These are phyloP conservation scores for Fraxinus xanthoxyloides DNA, from an alignment of 305 asterid genomes.

Conservation along the genomic window DNA sequence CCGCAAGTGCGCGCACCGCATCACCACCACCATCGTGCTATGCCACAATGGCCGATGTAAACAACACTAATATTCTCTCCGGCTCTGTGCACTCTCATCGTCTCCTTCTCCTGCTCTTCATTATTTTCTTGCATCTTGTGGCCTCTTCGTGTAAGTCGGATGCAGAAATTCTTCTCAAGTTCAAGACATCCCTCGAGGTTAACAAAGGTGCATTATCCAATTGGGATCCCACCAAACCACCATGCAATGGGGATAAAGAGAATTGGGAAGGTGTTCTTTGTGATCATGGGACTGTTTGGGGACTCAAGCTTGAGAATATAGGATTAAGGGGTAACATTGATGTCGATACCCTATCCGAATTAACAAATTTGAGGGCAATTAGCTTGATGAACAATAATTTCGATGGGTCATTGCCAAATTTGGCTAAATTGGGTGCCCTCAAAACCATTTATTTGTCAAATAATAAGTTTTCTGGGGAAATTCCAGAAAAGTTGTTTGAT, in stretches of 20 bases:
- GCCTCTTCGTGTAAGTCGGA: conserved; percentile 33
- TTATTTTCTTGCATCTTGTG: conserved; percentile 20
- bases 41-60: conserved; percentile 22
- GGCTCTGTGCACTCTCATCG: conserved; percentile 14
- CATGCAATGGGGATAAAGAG: conserved; percentile 37
- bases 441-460: conserved; percentile 56
- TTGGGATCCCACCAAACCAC: conserved; percentile 43
- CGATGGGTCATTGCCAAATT: conserved; percentile 54
- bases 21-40: conserved; percentile 7
- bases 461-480: conserved; percentile 68
- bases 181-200: conserved; percentile 50
- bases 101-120: conserved; percentile 25
- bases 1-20: conserved; percentile 55
- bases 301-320: conserved; percentile 69
- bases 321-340: conserved; percentile 64
- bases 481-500: conserved; percentile 36
- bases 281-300: conserved; percentile 55
- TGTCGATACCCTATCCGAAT: conserved; percentile 40
- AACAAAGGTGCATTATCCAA: conserved; percentile 28
- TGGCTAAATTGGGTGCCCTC: conserved; percentile 41
- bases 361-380: conserved; percentile 48
- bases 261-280: conserved; percentile 72
- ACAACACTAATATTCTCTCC: neutral
- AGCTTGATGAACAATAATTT: conserved; percentile 65
- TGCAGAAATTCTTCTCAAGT: conserved; percentile 49